Evolutionary conservation across 129 eudicot species (phyloP), one percentile per base, ranked within the genome.

Genomic region (Helichrysum umbraculigerum): DNA sequence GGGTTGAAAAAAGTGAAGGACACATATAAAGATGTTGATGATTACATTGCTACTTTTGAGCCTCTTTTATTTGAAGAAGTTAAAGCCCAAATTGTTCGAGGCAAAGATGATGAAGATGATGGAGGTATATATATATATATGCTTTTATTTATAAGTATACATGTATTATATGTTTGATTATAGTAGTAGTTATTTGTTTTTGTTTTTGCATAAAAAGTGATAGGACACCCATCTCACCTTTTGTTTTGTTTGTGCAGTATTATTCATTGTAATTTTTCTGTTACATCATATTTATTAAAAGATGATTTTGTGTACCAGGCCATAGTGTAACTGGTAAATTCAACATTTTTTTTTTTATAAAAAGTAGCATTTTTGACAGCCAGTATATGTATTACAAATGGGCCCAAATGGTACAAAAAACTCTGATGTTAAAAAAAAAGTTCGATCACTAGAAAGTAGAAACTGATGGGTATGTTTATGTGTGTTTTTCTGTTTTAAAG

Each of bases 11-110:
- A 83, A 70, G 97, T 88, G 47, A 91, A 91, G 91, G 83, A 87
- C 60, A 83, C 87, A 11, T 94, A 83, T 22, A 77, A 77, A 72
- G 88, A 86, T 84, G 93, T 91, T 41, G 84, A 94, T 74, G 97
- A 94, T 21, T 94, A 94, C 78, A 81, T 94, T 70, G 56, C 81
- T 2, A 88, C 87, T 1, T 94, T 88, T 78, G 97, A 94, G 87
- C 98, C 97, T 15, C 91, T 94, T 44, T 74, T 94, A 41, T 94
- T 94, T 76, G 97, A 94, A 89, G 98, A 94, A 79, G 98, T 86
- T 75, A 94, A 94, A 80, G 97, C 97, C 57, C 97, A 94, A 76
- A 91, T 94, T 58, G 35, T 82, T 6, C 88, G 84, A 76, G 66
- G 75, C 33, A 81, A 83, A 79, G 89, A 86, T 28, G 88, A 84